Base-by-base conservation (phyloP, 441 rosid genomes). In the Adansonia grandidieri region DNA sequence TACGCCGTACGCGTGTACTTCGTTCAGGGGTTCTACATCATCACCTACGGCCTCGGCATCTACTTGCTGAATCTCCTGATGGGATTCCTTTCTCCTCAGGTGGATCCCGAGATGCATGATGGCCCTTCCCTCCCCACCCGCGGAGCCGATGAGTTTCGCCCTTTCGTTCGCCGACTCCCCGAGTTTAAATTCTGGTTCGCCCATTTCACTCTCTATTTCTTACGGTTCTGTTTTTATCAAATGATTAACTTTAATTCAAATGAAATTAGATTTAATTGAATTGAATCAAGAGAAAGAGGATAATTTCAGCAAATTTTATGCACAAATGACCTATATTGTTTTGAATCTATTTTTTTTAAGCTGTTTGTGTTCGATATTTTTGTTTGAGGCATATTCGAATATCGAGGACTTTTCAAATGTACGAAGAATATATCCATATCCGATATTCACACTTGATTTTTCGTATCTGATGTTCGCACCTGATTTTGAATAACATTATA, bases 121-220 rank as follows among this genome's bases (percentile, higher is more conserved):
- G 92, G 90, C 0, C 93, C 94, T 2, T 37, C 87, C 5, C 91
- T 95, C 28, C 98, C 98, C 11, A 93, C 95, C 48, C 88, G 93
- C 5, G 82, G 91, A 85, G 91, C 97, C 73, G 98, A 95, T 64
- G 93, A 95, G 89, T 93, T 93, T 82, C 71, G 71, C 32, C 71
- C 71, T 45, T 67, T 45, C 86, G 96, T 91, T 71, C 97, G 97
- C 51, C 95, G 96, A 56, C 87, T 95, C 15, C 93, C 96, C 0
- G 97, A 95, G 81, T 91, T 95, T 84, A 93, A 92, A 83, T 89
- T 91, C 91, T 95, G 98, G 97, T 95, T 82, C 70, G 80, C 2
- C 54, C 20, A 13, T 69, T 1, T 3, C 40, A 13, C 42, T 20
- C 37, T 22, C 2, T 5, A 13, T 48, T 69, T 10, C 6, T 7